Evolutionary conservation across 306 rosid genomes (phyloP).

Genomic region (Gillenia trifoliata): DNA sequence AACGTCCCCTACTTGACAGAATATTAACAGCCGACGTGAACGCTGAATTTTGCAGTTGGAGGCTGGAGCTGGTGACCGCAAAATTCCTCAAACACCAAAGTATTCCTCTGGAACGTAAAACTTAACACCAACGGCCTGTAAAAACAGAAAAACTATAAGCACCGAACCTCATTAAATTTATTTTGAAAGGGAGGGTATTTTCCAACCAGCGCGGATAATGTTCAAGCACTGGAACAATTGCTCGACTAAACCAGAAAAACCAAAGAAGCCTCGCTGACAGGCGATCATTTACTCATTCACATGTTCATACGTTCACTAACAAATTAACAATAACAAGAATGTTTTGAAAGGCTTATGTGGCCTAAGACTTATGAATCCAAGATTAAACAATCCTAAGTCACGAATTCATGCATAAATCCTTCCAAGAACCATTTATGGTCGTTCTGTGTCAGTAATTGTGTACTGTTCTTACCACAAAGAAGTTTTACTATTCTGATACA

Average conservation of each 20-base stretch:
- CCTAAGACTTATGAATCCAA: background rate
- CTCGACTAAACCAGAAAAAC: background rate
- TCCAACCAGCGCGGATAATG: background rate
- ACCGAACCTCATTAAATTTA: background rate
- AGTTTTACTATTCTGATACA: background rate
- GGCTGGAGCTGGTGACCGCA: background rate
- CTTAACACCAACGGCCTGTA: slow-evolving; percentile 5
- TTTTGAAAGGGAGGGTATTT: background rate
- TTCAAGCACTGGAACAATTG: background rate
- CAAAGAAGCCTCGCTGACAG: background rate
- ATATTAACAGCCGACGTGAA: no score
- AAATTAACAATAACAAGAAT: background rate
- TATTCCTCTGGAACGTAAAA: slow-evolving; percentile 8
- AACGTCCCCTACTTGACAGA: no score
- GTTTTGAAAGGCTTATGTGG: background rate
- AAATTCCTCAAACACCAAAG: slow-evolving; percentile 2
- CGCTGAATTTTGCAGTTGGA: background rate
- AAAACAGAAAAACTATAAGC: background rate
- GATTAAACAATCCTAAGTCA: background rate
- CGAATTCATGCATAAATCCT: background rate
- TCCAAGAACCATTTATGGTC: background rate
- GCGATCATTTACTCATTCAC: background rate
- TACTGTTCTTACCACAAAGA: background rate
- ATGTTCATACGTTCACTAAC: background rate
- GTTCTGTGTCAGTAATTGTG: background rate